Evolutionary conservation across 768 basidiomycete species (phyloP), one percentile per base, ranked within the genome.

Genomic region (Udeniomyces megalosporus): DNA sequence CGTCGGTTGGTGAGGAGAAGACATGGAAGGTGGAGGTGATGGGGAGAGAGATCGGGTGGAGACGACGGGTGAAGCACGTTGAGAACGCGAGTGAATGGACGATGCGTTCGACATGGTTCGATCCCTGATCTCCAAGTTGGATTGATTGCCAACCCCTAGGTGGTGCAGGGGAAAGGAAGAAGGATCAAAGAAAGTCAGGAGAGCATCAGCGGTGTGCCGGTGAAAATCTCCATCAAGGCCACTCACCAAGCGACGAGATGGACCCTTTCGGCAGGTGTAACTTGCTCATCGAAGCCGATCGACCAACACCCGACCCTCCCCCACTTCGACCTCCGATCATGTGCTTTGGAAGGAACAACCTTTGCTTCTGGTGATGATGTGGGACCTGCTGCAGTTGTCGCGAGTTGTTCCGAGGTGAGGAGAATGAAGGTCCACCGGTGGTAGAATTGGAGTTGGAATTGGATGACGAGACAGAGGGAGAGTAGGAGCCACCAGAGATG

Each of bases 81-180:
- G 76, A 29, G 53, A 62, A 42, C 88, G 81, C 1, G 87, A 86
- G 70, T 90, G 88, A 56, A 91, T 90, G 1, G 88, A 90, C 1
- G 81, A 88, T 69, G 70, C 88, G 78, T 79, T 64, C 15, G 68
- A 69, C 31, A 69, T 60, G 34, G 61, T 48, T 15, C 67, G 58
- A 12, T 42, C 38, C 10, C 38, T 8, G 17, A 42, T 8, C 10
- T 42, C 38, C 10, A 8, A 17, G 10, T 17, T 17, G 17, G 10
- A 8, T 8, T 8, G 38, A 42, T 8, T 8, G 17, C 38, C 38
- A 31, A 26, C 8, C 22, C 24, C 8, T 31, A 1, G 20, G 31
- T 22, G 4, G 31, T 15, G 53, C 5, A 38, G 14, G 6, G 20
- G 10, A 59, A n/a, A 11, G 4, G 28, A 49, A 20, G 38, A 46